A percentile compares a stretch with the other conserved stretches of the same genome.
phyloP scores from a whole-genome alignment of 1,284 basidiomycete species.

The Cutaneotrichosporon daszewskae region DNA sequence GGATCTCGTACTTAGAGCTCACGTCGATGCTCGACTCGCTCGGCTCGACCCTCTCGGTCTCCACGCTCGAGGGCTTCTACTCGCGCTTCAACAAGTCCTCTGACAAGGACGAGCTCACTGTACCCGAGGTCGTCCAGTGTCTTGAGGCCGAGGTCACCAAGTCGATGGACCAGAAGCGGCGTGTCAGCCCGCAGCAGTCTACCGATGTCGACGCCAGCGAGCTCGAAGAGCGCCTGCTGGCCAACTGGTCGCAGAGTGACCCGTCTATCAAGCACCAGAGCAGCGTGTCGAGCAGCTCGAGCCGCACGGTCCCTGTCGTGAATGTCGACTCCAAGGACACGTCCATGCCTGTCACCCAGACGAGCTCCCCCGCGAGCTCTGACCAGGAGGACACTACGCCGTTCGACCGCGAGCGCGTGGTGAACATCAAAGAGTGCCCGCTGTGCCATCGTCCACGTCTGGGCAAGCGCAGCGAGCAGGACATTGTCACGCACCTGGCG shows the following conservation, averaged over 20 bases:
- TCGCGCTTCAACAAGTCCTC: constrained; percentile 62
- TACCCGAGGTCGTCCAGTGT: constrained; percentile 72
- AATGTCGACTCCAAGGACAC: constrained; percentile 23
- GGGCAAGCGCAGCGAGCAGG: constrained; percentile 78
- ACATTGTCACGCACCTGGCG: constrained; percentile 88
- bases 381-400: constrained; percentile 12
- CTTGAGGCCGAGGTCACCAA: constrained; percentile 70
- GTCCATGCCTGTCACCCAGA: constrained; percentile 6
- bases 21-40: constrained; percentile 96
- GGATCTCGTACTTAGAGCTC: constrained; percentile 77
- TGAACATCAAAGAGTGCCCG: constrained; percentile 91
- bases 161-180: constrained; percentile 63
- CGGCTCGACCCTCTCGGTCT: constrained; percentile 77
- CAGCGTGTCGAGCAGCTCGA: neutral
- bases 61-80: constrained; percentile 79
- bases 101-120: constrained; percentile 63
- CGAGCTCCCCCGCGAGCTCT: constrained; percentile 7
- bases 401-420: constrained; percentile 72
- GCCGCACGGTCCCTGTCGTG: constrained; percentile 9
- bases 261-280: neutral
- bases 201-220: constrained; percentile 7
- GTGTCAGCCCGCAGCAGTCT: constrained; percentile 16
- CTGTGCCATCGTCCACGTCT: constrained; percentile 84
- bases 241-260: neutral
- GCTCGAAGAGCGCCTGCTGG: constrained; percentile 9